These are phyloP conservation scores for Trametes cingulata DNA, from an alignment of 768 basidiomycete genomes.

Conservation along the genomic window DNA sequence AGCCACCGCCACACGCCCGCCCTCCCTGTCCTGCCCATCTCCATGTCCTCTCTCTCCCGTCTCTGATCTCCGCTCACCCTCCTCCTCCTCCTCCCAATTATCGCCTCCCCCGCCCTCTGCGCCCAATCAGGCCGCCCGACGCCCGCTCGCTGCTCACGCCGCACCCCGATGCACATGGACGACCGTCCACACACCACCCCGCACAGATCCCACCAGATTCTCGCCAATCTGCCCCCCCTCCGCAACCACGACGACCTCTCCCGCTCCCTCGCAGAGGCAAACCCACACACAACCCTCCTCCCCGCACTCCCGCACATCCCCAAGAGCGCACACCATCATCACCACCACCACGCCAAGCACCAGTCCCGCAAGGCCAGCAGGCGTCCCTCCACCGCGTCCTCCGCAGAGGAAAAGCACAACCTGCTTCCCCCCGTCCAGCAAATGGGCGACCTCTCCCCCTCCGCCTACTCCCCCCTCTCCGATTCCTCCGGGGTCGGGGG, in stretches of 20 bases:
- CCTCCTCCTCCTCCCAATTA: not conserved
- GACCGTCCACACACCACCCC: not conserved
- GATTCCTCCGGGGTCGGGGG: not conserved
- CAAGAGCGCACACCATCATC: no score
- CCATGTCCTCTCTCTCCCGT: not conserved
- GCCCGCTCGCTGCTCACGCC: not conserved
- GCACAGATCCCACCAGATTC: constrained; percentile 17
- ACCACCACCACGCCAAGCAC: constrained; percentile 29
- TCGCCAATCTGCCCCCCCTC: constrained; percentile 5
- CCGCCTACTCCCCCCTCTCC: constrained; percentile 10
- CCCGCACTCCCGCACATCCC: constrained; percentile 39
- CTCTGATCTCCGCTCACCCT: not conserved
- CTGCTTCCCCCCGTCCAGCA: constrained; percentile 40
- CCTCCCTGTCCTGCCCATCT: not conserved
- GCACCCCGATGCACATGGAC: constrained; percentile 7
- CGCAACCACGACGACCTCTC: constrained; percentile 19
- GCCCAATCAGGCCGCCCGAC: not conserved
- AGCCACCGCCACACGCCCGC: not conserved
- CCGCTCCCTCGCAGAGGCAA: constrained; percentile 24
- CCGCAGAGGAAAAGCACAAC: constrained; percentile 40
- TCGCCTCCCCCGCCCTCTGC: not conserved
- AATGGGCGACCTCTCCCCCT: constrained; percentile 19
- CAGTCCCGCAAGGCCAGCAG: constrained; percentile 26
- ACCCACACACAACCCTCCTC: constrained; percentile 20
- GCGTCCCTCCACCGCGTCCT: constrained; percentile 47